These are phyloP conservation scores for Paraphoma sp. DNA, from an alignment of 2,329 filamentous ascomycete genomes.

Conservation along the genomic window DNA sequence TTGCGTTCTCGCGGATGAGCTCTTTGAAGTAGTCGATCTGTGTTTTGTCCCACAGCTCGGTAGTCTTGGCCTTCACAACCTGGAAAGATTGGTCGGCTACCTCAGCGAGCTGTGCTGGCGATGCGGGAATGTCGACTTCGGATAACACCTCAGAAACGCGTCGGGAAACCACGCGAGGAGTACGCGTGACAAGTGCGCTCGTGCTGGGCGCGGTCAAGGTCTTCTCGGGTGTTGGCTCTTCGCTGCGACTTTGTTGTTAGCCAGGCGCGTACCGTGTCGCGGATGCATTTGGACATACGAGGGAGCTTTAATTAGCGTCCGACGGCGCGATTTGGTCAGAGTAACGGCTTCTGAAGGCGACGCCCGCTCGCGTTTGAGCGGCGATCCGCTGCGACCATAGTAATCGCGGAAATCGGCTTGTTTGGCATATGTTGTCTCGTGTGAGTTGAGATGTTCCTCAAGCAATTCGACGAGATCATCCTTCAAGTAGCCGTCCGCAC, in stretches of 20 bases:
- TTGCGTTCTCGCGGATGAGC: conserved; percentile 71
- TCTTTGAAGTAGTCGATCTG: conserved; percentile 71
- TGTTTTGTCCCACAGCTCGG: conserved; percentile 68
- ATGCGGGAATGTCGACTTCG: conserved; percentile 68
- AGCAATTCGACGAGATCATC: conserved; percentile 70
- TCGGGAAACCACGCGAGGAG: conserved; percentile 42
- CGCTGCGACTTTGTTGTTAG: conserved; percentile 40
- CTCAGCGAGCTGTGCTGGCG: conserved; percentile 64
- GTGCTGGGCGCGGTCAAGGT: conserved; percentile 17
- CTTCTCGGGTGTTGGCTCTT: conserved; percentile 55
- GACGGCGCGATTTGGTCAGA: conserved; percentile 40
- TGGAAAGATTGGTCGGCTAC: conserved; percentile 74
- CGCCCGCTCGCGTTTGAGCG: conserved; percentile 55
- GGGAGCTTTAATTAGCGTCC: conserved; percentile 41
- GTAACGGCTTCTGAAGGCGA: conserved; percentile 45
- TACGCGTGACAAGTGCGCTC: conserved; percentile 50
- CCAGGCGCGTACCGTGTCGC: conserved; percentile 34
- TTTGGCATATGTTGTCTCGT: conserved; percentile 68
- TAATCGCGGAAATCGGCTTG: conserved; percentile 75
- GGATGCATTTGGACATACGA: conserved; percentile 32
- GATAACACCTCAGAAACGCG: conserved; percentile 67
- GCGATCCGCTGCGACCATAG: conserved; percentile 70
- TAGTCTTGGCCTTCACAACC: conserved; percentile 72
- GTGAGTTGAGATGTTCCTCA: conserved; percentile 56
- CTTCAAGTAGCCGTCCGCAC: conserved; percentile 76